phyloP scores from a whole-genome alignment of 2,329 filamentous ascomycete genomes.

The Myriangium duriaei region DNA sequence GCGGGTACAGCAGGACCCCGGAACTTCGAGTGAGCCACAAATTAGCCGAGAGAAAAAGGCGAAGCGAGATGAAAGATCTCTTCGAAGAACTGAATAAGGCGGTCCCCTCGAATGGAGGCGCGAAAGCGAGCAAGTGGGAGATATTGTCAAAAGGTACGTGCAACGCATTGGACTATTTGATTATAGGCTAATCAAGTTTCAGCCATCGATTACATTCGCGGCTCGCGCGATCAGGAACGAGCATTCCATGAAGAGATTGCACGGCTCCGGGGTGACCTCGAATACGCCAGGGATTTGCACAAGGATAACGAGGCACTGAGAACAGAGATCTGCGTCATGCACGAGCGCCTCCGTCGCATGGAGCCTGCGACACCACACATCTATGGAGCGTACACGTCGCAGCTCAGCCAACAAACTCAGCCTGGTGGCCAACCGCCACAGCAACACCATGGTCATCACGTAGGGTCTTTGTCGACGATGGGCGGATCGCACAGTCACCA shows the following conservation, averaged over 20 bases:
- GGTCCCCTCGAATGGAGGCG: constrained; percentile 67
- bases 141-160: constrained; percentile 67
- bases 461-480: constrained; percentile 24
- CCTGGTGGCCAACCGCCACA: constrained; percentile 14
- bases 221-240: constrained; percentile 26
- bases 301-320: constrained; percentile 37
- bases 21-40: constrained; percentile 77
- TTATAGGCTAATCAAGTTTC: constrained; percentile 3
- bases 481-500: constrained; percentile 14
- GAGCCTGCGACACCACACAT: constrained; percentile 35
- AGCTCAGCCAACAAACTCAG: constrained; percentile 27
- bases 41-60: constrained; percentile 67
- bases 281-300: constrained; percentile 30
- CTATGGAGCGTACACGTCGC: constrained; percentile 34
- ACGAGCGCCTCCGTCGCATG: constrained; percentile 32
- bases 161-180: not conserved
- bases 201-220: constrained; percentile 40
- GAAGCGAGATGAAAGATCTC: constrained; percentile 79
- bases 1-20: constrained; percentile 72
- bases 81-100: constrained; percentile 70
- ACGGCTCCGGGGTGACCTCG: constrained; percentile 31
- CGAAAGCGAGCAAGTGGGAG: constrained; percentile 83
- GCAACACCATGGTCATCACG: constrained; percentile 20
- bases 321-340: constrained; percentile 34
- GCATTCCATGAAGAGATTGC: constrained; percentile 26